Evolutionary conservation across 768 basidiomycete genomes (phyloP).

Genomic region (Rhodotorula babjevae): DNA sequence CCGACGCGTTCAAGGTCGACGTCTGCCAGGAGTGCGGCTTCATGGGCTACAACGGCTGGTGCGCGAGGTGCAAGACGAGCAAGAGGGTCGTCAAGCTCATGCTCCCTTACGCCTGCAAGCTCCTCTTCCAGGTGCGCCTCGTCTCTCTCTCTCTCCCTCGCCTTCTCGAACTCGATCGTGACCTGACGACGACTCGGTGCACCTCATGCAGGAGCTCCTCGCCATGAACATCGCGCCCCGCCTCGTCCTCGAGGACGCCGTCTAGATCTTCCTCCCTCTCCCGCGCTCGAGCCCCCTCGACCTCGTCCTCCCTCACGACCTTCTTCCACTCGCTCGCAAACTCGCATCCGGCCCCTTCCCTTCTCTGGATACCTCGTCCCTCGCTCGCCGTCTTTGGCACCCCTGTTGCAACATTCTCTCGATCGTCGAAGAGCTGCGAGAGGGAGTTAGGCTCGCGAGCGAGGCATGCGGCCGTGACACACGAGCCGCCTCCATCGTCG

Average conservation of each 20-base stretch:
- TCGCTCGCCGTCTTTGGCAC: background rate
- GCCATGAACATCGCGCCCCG: slow-evolving; percentile 95
- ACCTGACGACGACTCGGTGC: too few species aligned
- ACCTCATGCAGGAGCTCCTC: slow-evolving; percentile 61
- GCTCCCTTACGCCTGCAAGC: slow-evolving; percentile 92
- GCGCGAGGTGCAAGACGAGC: slow-evolving; percentile 73
- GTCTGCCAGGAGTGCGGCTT: slow-evolving; percentile 91
- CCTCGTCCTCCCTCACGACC: background rate
- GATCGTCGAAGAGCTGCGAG: too few species aligned
- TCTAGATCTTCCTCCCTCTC: background rate
- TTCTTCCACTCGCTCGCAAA: background rate
- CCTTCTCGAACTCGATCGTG: background rate
- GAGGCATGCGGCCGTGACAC: too few species aligned
- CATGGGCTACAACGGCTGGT: slow-evolving; percentile 57
- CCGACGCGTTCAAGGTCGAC: slow-evolving; percentile 94
- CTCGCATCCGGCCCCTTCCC: background rate
- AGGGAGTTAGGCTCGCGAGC: too few species aligned
- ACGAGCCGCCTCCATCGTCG: too few species aligned
- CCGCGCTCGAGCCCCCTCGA: too few species aligned
- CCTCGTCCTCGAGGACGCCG: slow-evolving; percentile 61
- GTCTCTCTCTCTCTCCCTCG: background rate
- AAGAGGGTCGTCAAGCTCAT: slow-evolving; percentile 93
- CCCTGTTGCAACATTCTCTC: too few species aligned
- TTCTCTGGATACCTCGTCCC: background rate
- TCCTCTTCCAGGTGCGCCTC: slow-evolving; percentile 46